A percentile compares a stretch with the other conserved stretches of the same genome.
Evolutionary conservation across 345 rosid genomes (phyloP).

Genomic region (Brassica nigra): DNA sequence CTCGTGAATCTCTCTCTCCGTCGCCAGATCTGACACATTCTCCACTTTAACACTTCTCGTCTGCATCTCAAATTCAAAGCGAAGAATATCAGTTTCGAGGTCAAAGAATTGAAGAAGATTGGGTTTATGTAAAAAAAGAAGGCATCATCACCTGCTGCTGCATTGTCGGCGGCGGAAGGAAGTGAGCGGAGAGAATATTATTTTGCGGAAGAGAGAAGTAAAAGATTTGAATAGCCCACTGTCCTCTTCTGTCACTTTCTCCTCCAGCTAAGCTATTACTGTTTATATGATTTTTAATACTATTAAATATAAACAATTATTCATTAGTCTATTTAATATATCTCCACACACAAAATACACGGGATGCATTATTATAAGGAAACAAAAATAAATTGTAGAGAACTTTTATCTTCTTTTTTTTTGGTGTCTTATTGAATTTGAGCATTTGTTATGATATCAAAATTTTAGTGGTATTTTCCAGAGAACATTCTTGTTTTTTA

Average conservation of each 20-base stretch:
- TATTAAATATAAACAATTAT: no score
- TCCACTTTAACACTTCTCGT: slow-evolving; percentile 84
- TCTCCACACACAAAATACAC: neutral
- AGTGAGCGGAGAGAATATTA: slow-evolving; percentile 10
- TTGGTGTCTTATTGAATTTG: neutral
- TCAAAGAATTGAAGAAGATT: neutral
- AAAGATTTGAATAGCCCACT: slow-evolving; percentile 12
- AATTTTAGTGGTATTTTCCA: neutral
- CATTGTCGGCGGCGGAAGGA: slow-evolving; percentile 20
- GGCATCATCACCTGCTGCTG: slow-evolving; percentile 10
- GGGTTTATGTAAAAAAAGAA: neutral
- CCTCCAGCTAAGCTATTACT: slow-evolving; percentile 12
- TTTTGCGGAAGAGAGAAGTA: slow-evolving; percentile 12
- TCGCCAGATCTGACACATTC: slow-evolving; percentile 91
- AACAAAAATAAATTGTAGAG: neutral
- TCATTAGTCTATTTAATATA: neutral
- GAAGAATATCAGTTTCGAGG: neutral
- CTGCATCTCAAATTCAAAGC: slow-evolving; percentile 29
- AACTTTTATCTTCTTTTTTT: no score
- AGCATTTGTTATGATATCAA: neutral
- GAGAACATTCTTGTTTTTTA: neutral
- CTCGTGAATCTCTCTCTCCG: slow-evolving; percentile 96
- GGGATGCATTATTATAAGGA: neutral
- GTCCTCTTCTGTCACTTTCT: neutral
- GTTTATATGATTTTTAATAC: neutral